Evolutionary conservation across 2,329 filamentous ascomycete genomes (phyloP), one percentile per base, ranked within the genome.

Genomic region (Phaeophleospora eucalypticola): DNA sequence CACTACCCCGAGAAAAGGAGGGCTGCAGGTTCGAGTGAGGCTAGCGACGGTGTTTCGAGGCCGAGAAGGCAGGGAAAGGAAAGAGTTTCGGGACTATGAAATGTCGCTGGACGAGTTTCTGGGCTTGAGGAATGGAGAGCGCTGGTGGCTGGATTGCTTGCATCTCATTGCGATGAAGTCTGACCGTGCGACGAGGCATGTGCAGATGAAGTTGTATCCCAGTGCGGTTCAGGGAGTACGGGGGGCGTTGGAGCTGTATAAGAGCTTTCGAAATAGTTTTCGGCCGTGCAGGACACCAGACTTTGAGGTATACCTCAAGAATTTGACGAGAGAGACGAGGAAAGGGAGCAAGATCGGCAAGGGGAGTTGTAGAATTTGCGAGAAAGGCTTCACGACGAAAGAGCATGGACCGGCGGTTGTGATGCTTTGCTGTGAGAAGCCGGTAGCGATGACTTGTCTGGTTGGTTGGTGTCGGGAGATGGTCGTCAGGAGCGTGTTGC

Each of bases 141-240:
- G 35, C 10, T 54, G 51, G 51, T 48, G 29, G 24, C 45, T 29
- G 16, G 51, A 54, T 36, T 19, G 45, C n/a, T 17, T 48, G 10
- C 41, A 54, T 35, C 33, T 54, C n/a, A 36, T 54, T 15, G 34
- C 24, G 19, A 47, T 49, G 21, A 41, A 38, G 16, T 38, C 27
- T 29, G 47, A 53, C 17, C 41, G 50, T 4, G 47, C 50, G 9
- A 43, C 47, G 4, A 43, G 47, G 10, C 45, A 45, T 34, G 45
- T 53, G n/a, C 36, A 35, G 10, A 18, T 41, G 36, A 41, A 40
- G 24, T 43, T 47, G 7, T 42, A 19, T 8, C 16, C 29, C 24
- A 21, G 15, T 14, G 19, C 19, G 8, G 18, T n/a, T 3, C 37
- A 39, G 37, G 9, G 18, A 9, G 19, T 39, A 7, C 40, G 10